Conservation (phyloP, 768 basidiomycete genomes). For the Lentinula aciculospora region DNA sequence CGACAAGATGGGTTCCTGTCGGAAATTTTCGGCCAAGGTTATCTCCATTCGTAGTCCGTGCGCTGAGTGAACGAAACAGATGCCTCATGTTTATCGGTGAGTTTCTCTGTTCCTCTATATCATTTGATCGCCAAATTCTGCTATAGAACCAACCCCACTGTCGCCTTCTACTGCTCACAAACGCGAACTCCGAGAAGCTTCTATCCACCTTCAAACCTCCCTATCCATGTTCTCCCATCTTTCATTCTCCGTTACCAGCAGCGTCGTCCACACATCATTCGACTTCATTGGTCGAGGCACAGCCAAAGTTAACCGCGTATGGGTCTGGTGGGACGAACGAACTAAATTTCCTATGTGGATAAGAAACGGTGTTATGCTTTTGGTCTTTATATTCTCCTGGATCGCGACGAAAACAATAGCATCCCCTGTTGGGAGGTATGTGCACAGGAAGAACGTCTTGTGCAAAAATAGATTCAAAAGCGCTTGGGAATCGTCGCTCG, state of each 20-base stretch:
- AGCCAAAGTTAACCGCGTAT: no score
- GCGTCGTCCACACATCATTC: neutral
- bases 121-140: neutral
- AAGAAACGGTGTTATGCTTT: neutral
- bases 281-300: neutral
- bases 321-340: neutral
- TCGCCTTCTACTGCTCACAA: neutral
- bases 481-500: neutral
- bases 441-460: neutral
- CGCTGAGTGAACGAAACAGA: neutral
- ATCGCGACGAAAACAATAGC: neutral
- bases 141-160: neutral
- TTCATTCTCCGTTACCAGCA: neutral
- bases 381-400: neutral
- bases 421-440: neutral
- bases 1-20: neutral
- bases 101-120: neutral
- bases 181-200: conserved; percentile 4
- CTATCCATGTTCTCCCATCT: neutral
- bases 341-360: neutral
- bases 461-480: neutral
- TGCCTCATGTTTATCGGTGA: neutral
- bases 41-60: neutral
- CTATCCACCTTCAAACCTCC: neutral
- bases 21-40: neutral